Evolutionary conservation across 2,329 filamentous ascomycete genomes (phyloP).

Genomic region (Penicillium sp.): DNA sequence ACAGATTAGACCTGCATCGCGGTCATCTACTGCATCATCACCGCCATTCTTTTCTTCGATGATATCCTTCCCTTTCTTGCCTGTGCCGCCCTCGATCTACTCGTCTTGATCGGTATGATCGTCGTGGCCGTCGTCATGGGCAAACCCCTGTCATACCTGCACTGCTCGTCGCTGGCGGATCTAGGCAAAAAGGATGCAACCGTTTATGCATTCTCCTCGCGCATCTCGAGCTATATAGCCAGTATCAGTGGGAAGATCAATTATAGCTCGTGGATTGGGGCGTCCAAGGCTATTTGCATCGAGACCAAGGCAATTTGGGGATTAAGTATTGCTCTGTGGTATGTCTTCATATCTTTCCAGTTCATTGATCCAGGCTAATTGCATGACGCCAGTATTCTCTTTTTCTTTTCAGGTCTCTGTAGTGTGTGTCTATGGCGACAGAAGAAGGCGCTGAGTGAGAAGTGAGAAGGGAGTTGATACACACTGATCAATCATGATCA

Average conservation of each 20-base stretch:
- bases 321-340: constrained; percentile 70
- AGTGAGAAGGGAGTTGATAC: constrained; percentile 6
- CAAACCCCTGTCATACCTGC: constrained; percentile 70
- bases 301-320: constrained; percentile 88
- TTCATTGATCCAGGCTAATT: not conserved
- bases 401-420: constrained; percentile 57
- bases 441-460: constrained; percentile 40
- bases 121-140: constrained; percentile 72
- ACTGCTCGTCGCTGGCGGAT: constrained; percentile 57
- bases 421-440: constrained; percentile 59
- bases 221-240: constrained; percentile 49
- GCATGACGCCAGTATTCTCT: constrained; percentile 52
- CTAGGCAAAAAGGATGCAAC: constrained; percentile 44
- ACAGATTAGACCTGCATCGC: constrained; percentile 63
- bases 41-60: constrained; percentile 75
- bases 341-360: constrained; percentile 24
- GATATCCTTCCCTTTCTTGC: constrained; percentile 68
- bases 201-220: constrained; percentile 51
- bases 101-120: constrained; percentile 69
- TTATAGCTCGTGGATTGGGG: constrained; percentile 53
- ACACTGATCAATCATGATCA: not conserved
- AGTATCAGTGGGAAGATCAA: constrained; percentile 47
- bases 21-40: constrained; percentile 70
- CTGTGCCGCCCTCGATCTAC: constrained; percentile 58
- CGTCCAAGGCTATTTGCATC: constrained; percentile 62